Conservation (phyloP, 345 rosid genomes). For the Eucalyptus fibrosa region DNA sequence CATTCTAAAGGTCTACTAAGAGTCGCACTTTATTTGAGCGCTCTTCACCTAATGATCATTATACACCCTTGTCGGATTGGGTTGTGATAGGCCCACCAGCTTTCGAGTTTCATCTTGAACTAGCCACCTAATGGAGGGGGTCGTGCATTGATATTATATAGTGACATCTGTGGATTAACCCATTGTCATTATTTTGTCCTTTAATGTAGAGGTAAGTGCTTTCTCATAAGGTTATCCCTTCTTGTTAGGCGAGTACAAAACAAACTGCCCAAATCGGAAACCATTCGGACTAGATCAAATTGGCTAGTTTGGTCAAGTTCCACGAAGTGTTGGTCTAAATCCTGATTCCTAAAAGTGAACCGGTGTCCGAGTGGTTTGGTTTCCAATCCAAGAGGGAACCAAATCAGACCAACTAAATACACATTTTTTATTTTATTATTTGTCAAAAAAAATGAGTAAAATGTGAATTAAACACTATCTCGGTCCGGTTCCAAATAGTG, state of each 20-base stretch:
- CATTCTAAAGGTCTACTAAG: rapidly evolving
- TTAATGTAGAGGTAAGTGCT: background rate
- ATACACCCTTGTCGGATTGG: background rate
- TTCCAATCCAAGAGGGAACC: rapidly evolving
- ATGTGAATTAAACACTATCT: no score
- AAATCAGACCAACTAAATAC: rapidly evolving
- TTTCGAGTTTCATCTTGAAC: background rate
- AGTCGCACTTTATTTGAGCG: background rate
- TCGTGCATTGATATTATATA: background rate
- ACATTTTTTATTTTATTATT: no score
- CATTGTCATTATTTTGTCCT: background rate
- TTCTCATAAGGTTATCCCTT: background rate
- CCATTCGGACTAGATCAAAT: rapidly evolving
- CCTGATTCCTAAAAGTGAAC: rapidly evolving
- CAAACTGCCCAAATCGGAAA: rapidly evolving
- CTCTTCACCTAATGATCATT: background rate
- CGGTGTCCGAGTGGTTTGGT: rapidly evolving
- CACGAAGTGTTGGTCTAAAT: no score
- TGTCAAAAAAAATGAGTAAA: no score
- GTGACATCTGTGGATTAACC: background rate
- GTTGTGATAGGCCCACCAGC: background rate
- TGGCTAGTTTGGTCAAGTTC: no score
- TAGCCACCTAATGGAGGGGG: background rate
- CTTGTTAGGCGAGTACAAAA: no score
- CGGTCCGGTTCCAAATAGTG: no score